Conservation (phyloP, 2,329 filamentous ascomycete genomes). For the Graphiopsis chlorocephala region DNA sequence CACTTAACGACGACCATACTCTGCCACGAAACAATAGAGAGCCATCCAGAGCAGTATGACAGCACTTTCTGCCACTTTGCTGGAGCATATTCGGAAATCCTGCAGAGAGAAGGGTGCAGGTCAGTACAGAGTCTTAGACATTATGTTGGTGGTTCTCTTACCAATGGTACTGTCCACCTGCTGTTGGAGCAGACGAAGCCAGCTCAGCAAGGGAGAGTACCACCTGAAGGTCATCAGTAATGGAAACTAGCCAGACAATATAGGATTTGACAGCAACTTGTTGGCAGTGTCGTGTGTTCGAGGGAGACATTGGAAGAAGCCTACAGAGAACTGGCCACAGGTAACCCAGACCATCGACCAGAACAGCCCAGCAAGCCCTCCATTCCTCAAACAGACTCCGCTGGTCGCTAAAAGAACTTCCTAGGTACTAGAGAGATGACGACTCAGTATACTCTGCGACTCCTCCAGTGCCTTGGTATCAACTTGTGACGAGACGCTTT, state of each 20-base stretch:
- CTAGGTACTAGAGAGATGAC: neutral
- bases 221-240: conserved; percentile 15
- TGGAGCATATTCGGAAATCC: conserved; percentile 33
- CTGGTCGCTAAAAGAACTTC: conserved; percentile 14
- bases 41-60: conserved; percentile 12
- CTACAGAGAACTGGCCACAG: conserved; percentile 3
- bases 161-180: conserved; percentile 32
- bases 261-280: neutral
- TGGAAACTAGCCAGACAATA: too few species aligned
- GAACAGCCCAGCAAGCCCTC: conserved; percentile 10
- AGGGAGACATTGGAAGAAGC: neutral
- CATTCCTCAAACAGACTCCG: conserved; percentile 9
- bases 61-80: conserved; percentile 26
- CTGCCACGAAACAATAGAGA: conserved; percentile 14
- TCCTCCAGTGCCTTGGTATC: neutral
- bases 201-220: conserved; percentile 36
- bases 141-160: neutral
- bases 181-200: conserved; percentile 31
- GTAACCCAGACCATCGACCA: conserved; percentile 13
- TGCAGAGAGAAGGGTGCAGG: neutral
- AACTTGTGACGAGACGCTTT: neutral
- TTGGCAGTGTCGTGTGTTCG: neutral
- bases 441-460: neutral
- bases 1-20: conserved; percentile 15
- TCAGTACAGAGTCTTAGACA: neutral